Evolutionary conservation across 1,139 yeast species (phyloP).

Genomic region (Scheffersomyces illinoinensis): DNA sequence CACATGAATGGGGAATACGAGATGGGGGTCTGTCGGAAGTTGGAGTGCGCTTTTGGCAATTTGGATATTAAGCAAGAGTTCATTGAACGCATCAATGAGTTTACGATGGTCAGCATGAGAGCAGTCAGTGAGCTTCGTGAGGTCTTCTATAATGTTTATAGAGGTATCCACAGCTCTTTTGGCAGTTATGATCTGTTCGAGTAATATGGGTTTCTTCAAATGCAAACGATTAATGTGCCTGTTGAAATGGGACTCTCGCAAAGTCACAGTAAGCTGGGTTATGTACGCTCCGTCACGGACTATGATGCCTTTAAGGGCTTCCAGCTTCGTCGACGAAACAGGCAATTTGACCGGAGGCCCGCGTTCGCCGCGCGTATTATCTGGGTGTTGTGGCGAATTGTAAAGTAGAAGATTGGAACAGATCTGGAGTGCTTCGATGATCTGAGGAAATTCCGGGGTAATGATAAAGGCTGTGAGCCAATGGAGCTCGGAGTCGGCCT

Average conservation of each 20-base stretch:
- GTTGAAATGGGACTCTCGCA: conserved; percentile 35
- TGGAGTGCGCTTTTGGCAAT: conserved; percentile 39
- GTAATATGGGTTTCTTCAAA: conserved; percentile 30
- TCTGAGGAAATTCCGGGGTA: conserved; percentile 40
- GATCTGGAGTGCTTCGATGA: conserved; percentile 41
- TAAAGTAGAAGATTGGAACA: conserved; percentile 39
- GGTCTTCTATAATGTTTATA: conserved; percentile 23
- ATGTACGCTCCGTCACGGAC: conserved; percentile 44
- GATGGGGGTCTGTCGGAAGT: conserved; percentile 42
- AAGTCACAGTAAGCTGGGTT: conserved; percentile 28
- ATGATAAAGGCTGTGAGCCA: conserved; percentile 38
- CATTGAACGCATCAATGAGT: conserved; percentile 26
- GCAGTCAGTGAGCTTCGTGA: conserved; percentile 8
- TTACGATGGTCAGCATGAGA: conserved; percentile 7
- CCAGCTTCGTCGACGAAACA: conserved; percentile 39
- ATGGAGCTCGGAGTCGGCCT: conserved; percentile 39
- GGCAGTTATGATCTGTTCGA: conserved; percentile 36
- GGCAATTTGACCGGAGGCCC: conserved; percentile 46
- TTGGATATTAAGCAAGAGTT: conserved; percentile 29
- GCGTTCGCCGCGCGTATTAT: conserved; percentile 25
- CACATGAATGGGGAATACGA: conserved; percentile 43
- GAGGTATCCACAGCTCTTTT: conserved; percentile 34
- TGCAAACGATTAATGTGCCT: conserved; percentile 26
- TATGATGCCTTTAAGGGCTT: conserved; percentile 41
- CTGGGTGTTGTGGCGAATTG: conserved; percentile 43